Percentiles rank a stretch among this genome's conserved stretches.
Conservation (phyloP, 129 eudicot species). For the Dittrichia graveolens region DNA sequence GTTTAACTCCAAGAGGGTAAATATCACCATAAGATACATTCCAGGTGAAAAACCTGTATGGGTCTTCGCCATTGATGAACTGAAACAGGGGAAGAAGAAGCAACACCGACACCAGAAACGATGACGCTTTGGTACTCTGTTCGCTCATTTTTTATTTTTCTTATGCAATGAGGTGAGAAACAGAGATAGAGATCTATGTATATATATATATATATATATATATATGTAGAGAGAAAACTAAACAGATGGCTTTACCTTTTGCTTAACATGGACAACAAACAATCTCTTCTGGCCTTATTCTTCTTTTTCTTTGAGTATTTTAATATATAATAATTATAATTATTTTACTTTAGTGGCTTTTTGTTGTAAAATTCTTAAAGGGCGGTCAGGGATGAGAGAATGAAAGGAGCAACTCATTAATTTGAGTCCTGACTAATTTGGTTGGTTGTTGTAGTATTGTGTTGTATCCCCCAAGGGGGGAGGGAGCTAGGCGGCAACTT, state of each 20-base stretch:
- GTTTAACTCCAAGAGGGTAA: constrained; percentile 67
- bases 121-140: constrained; percentile 26
- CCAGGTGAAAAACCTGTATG: constrained; percentile 66
- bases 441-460: constrained; percentile 19
- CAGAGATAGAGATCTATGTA: constrained; percentile 23
- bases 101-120: constrained; percentile 33
- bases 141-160: constrained; percentile 6
- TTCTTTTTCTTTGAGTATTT: constrained; percentile 18
- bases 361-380: not conserved
- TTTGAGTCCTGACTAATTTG: not conserved
- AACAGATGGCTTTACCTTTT: constrained; percentile 23
- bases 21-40: constrained; percentile 65
- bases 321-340: not conserved
- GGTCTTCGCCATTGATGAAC: constrained; percentile 53
- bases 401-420: constrained; percentile 14
- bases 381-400: not conserved
- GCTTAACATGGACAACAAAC: constrained; percentile 44
- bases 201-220: constrained; percentile 6
- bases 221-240: too few species aligned
- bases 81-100: constrained; percentile 25
- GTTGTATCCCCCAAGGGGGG: too few species aligned
- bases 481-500: too few species aligned
- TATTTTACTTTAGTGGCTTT: constrained; percentile 21
- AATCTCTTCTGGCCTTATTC: constrained; percentile 32
- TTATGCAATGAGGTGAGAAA: not conserved